Evolutionary conservation across 139 green algal genomes (phyloP).

Genomic region (Dunaliella primolecta): DNA sequence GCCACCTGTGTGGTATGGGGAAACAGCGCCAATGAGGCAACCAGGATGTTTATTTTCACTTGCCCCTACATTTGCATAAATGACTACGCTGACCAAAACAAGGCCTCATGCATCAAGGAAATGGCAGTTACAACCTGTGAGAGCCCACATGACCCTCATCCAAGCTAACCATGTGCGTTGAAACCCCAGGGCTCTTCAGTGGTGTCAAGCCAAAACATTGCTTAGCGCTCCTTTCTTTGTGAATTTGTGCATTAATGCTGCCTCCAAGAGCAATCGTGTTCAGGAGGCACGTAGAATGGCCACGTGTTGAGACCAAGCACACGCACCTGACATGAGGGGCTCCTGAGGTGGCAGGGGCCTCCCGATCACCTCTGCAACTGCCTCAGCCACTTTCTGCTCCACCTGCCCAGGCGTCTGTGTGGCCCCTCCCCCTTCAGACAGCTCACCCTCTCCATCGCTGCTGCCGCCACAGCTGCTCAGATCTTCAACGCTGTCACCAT

Average conservation of each 20-base stretch:
- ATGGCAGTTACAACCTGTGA: background rate
- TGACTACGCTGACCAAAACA: background rate
- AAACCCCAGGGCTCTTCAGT: background rate
- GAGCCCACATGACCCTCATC: background rate
- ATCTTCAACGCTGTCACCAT: background rate
- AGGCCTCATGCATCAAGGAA: background rate
- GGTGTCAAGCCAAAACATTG: background rate
- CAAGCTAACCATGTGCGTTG: background rate
- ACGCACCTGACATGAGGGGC: slow-evolving; percentile 56
- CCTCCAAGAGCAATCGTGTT: slow-evolving; percentile 63
- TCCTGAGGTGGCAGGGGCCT: slow-evolving; percentile 37
- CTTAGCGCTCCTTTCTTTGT: background rate
- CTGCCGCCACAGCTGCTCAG: background rate
- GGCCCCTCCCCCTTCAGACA: background rate
- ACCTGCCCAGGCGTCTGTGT: background rate
- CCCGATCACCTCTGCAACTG: slow-evolving; percentile 14
- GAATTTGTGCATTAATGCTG: slow-evolving; percentile 4
- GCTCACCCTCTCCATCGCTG: background rate
- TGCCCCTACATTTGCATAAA: background rate
- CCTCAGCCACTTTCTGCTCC: background rate
- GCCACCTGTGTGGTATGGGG: slow-evolving; percentile 18
- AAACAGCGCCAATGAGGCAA: slow-evolving; percentile 32
- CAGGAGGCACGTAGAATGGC: too few relatives aligned
- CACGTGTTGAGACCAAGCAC: too few relatives aligned
- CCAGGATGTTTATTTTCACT: slow-evolving; percentile 12